A percentile compares a stretch with the other conserved stretches of the same genome.
These are phyloP conservation scores for Botrytis porri DNA, from an alignment of 2,329 filamentous ascomycete genomes.

Conservation along the genomic window DNA sequence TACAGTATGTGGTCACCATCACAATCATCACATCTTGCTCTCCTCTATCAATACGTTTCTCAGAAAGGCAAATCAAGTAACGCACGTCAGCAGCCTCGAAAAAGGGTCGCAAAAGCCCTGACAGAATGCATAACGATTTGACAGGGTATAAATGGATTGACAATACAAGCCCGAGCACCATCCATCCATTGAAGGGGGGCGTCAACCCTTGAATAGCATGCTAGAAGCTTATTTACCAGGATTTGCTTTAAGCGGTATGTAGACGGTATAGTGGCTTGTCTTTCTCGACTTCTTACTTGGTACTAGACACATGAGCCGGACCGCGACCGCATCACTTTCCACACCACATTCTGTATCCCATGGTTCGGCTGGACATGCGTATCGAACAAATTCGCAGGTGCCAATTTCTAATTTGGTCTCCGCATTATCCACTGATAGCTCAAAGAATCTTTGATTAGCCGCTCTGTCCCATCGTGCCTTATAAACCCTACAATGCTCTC, in stretches of 20 bases:
- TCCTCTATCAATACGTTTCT: neutral
- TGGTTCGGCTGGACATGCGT: slow-evolving; percentile 42
- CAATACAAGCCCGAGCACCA: neutral
- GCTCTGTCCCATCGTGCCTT: slow-evolving; percentile 38
- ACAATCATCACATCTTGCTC: slow-evolving; percentile 16
- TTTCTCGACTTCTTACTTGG: slow-evolving; percentile 31
- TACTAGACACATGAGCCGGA: slow-evolving; percentile 41
- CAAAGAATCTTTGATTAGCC: slow-evolving; percentile 44
- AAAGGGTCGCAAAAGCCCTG: slow-evolving; percentile 7
- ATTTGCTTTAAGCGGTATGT: slow-evolving; percentile 40
- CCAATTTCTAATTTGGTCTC: slow-evolving; percentile 34
- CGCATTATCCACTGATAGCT: slow-evolving; percentile 44
- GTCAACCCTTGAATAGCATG: slow-evolving; percentile 12
- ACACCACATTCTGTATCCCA: slow-evolving; percentile 28
- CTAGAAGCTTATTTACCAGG: slow-evolving; percentile 23
- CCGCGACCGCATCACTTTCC: slow-evolving; percentile 46
- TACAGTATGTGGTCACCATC: slow-evolving; percentile 19
- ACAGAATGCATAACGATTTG: slow-evolving; percentile 11
- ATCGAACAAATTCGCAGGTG: slow-evolving; percentile 20
- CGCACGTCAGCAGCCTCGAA: slow-evolving; percentile 15
- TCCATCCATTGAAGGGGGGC: neutral
- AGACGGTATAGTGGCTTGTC: slow-evolving; percentile 36
- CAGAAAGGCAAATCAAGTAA: neutral
- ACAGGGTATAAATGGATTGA: slow-evolving; percentile 8
- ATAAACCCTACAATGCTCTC: slow-evolving; percentile 27